phyloP scores from a whole-genome alignment of 495 filamentous ascomycete genomes.

The Penicillium silybi region DNA sequence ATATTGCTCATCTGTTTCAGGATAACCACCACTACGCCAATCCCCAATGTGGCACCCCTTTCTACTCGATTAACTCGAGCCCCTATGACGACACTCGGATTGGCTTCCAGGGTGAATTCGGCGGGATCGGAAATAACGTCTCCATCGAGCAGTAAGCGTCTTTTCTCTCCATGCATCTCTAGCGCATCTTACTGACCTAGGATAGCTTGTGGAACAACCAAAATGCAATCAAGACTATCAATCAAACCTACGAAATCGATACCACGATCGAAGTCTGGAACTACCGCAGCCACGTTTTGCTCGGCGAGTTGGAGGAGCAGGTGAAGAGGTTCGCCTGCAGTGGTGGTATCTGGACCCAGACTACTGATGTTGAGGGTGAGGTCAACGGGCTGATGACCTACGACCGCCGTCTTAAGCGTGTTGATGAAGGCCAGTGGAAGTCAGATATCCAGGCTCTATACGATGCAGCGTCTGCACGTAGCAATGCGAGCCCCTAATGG shows the following conservation, averaged over 20 bases:
- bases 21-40: slow-evolving; percentile 72
- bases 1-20: slow-evolving; percentile 17
- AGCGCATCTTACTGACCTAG: background rate
- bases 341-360: slow-evolving; percentile 61
- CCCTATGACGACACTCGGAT: slow-evolving; percentile 59
- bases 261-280: slow-evolving; percentile 56
- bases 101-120: slow-evolving; percentile 66
- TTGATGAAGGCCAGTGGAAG: slow-evolving; percentile 55
- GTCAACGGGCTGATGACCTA: slow-evolving; percentile 68
- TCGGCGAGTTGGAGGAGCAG: slow-evolving; percentile 57
- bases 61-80: slow-evolving; percentile 50
- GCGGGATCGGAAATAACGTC: slow-evolving; percentile 60
- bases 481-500: slow-evolving; percentile 4
- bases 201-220: slow-evolving; percentile 54
- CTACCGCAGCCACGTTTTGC: slow-evolving; percentile 52
- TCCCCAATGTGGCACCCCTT: slow-evolving; percentile 65
- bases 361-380: slow-evolving; percentile 71
- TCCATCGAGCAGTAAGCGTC: slow-evolving; percentile 45
- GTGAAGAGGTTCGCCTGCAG: slow-evolving; percentile 54
- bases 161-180: background rate
- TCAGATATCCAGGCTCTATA: slow-evolving; percentile 57
- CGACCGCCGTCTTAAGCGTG: slow-evolving; percentile 53
- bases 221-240: slow-evolving; percentile 51
- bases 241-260: slow-evolving; percentile 64
- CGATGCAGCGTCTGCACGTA: slow-evolving; percentile 41